Base-by-base conservation (phyloP, 2,329 filamentous ascomycete species). In the Pseudogymnoascus pannorum region DNA sequence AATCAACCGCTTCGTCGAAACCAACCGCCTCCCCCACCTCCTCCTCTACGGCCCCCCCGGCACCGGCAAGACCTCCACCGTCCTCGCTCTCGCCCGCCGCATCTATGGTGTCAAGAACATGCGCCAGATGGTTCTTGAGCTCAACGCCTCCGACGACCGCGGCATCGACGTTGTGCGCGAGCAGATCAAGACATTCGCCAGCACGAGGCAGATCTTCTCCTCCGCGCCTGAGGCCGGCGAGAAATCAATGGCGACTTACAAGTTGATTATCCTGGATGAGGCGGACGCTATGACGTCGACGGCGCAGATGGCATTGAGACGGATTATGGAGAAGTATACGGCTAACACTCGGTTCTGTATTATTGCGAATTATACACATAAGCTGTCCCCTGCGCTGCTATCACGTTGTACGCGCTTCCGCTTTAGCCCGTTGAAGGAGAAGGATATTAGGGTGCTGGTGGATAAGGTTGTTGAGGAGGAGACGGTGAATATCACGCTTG, bases 261-360 rank as follows among this genome's bases (percentile, higher is more conserved):
- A 99, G 78, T 85, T 99, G 68, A 97, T 99, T 72, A 91, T 99
- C 61, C 84, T 99, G 4, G 94, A 99, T 74, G 94, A 99, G 78
- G 94, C 94, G n/a, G 94, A 99, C 74, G 94, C 94, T 60, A 99
- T 99, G 94, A 99, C 94, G n/a, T 89, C 91, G 60, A 95, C 93
- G 0, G 94, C 94, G 5, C 94, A 99, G 76, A 99, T 99, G 93
- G 94, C 94, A 0, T 79, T 99, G 61, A 85, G 94, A 64, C 82
- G 94, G 57, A 97, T 99, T 72, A 99, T 99, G 94, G 94, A 99
- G 73, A 96, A 96, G 77, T 99, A 99, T 78, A 99, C 94, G 0
- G 90, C 90, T 63, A 99, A 99, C 77, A 97, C 94, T 2, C 83
- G 94, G 59, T 99, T 99, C 77, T 97, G 93, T 77, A 91, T 99